Base-by-base conservation (phyloP, 2,329 filamentous ascomycete genomes). In the Pseudogymnoascus sp. region DNA sequence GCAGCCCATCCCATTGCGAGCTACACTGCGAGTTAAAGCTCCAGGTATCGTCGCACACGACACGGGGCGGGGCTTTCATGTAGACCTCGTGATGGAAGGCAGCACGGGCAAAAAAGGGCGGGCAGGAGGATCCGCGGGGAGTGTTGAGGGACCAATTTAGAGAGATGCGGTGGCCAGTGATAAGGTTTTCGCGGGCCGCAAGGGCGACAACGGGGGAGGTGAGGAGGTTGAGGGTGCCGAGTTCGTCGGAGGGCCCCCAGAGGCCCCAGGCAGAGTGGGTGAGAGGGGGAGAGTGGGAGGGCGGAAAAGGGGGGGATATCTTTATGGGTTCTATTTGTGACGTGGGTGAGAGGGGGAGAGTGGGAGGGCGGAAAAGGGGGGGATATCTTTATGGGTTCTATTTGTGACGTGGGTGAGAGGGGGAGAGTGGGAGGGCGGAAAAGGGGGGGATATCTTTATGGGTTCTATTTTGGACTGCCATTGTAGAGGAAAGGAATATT, bases 1-100 rank as follows among this genome's bases (percentile, higher is more conserved):
- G 74, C 14, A 82, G 68, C 0, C 80, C 80, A 64, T 83, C 81
- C 80, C 80, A 84, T 69, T 84, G 82, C 60, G 76, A 80, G 58
- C 78, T 80, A 8, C 76, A 76, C 71, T 84, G 82, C 1, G 81
- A 79, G 71, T 85, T 85, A 68, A 84, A 82, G 1, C 76, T 78
- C 78, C 82, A 81, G n/a, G 81, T 72, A 70, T 87, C 84, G 69
- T 87, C 84, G 69, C 87, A 85, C 33, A 86, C 80, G 5, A 76
- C 74, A 12, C 78, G 72, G 2, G 80, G 80, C 1, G 75, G 70
- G 71, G 84, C 84, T 52, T 78, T 75, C 62, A 80, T 76, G 11
- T 36, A 36, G 25, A 85, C 70, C 14, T 81, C 71, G 67, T 83
- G 79, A 64, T 82, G 75, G 69, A 88, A 84, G 3, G 76, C 72